Conservation (phyloP, 371 early-diverging fungal species). For the Rhizopus stolonifer region DNA sequence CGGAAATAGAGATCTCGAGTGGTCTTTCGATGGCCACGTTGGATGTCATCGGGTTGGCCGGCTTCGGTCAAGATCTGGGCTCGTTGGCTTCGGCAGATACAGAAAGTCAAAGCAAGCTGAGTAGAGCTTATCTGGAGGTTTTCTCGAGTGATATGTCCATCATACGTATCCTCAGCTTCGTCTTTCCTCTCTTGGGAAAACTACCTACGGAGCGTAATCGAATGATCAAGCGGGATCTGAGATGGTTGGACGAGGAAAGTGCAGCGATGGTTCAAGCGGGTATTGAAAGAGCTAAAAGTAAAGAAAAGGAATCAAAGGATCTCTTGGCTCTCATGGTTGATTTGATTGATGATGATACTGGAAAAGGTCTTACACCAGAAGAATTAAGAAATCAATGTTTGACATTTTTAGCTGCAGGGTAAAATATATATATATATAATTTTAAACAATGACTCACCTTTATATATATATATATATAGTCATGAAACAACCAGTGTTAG, state of each 20-base stretch:
- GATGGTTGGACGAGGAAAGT: constrained; percentile 42
- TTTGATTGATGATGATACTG: constrained; percentile 35
- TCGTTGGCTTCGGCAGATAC: constrained; percentile 18
- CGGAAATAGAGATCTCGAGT: constrained; percentile 32
- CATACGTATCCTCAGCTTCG: constrained; percentile 30
- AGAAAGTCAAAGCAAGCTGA: constrained; percentile 35
- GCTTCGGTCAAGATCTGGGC: constrained; percentile 53
- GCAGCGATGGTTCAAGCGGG: constrained; percentile 41
- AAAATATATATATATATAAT: constrained; percentile 7
- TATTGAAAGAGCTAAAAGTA: constrained; percentile 25
- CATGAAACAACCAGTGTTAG: constrained; percentile 58
- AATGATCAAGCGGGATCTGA: constrained; percentile 20
- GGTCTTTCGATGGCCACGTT: constrained; percentile 43
- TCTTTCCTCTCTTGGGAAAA: constrained; percentile 35
- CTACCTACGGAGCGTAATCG: constrained; percentile 42
- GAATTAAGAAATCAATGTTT: constrained; percentile 35
- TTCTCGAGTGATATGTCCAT: constrained; percentile 31
- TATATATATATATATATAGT: constrained; percentile 11
- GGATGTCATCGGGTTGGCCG: constrained; percentile 50
- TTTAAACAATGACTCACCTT: no score
- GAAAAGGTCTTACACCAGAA: constrained; percentile 28
- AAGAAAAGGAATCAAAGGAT: constrained; percentile 22
- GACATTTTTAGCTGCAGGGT: constrained; percentile 49
- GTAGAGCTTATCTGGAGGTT: constrained; percentile 45
- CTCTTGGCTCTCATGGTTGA: constrained; percentile 37